Evolutionary conservation across 805 yeast species (phyloP).

Genomic region (Wickerhamiella kurtzmanii): DNA sequence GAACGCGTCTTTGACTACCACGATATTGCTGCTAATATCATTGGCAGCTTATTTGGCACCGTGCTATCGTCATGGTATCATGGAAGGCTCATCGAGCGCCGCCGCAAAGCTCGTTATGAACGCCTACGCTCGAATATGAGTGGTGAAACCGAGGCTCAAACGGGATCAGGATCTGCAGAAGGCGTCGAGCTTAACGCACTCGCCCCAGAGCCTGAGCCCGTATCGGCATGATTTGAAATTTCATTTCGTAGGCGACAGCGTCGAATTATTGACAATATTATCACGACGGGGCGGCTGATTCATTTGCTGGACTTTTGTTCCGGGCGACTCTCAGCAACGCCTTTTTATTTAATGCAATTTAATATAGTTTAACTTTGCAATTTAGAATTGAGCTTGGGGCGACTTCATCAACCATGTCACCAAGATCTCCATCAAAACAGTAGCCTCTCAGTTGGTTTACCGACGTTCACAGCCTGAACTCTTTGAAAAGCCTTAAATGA

Average conservation of each 20-base stretch:
- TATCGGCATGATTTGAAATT: not conserved
- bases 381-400: not conserved
- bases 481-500: too few relatives aligned
- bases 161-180: conserved; percentile 2
- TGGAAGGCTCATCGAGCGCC: conserved; percentile 23
- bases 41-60: conserved; percentile 26
- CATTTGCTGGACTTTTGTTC: too few relatives aligned
- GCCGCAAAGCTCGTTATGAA: conserved; percentile 22
- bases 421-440: too few relatives aligned
- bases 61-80: conserved; percentile 26
- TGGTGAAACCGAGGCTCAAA: conserved; percentile 12
- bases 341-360: not conserved
- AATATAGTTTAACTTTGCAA: conserved; percentile 4
- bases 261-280: too few relatives aligned
- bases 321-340: too few relatives aligned
- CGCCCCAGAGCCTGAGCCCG: conserved; percentile 17
- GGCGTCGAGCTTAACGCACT: conserved; percentile 16
- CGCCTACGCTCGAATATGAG: conserved; percentile 19
- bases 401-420: not conserved
- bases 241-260: too few relatives aligned
- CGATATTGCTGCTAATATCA: conserved; percentile 29
- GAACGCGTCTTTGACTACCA: conserved; percentile 26
- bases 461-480: too few relatives aligned
- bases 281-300: too few relatives aligned
- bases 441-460: too few relatives aligned